Evolutionary conservation across 2,329 filamentous ascomycete genomes (phyloP).

Genomic region (Pseudopithomyces maydicus): DNA sequence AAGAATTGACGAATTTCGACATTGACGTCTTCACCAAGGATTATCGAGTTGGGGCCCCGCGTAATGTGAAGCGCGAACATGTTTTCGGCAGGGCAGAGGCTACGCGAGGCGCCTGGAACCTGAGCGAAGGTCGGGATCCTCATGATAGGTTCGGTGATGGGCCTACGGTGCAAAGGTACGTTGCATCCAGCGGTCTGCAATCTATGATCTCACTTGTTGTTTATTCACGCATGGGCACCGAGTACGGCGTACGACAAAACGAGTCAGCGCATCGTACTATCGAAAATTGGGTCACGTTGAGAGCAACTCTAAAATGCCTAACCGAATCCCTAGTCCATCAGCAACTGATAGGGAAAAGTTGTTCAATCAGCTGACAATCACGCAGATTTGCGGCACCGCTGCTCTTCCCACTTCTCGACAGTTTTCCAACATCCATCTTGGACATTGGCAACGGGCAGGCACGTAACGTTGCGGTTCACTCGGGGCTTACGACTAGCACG

Average conservation of each 20-base stretch:
- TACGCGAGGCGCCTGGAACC: conserved; percentile 47
- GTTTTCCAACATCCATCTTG: conserved; percentile 77
- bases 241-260: conserved; percentile 5
- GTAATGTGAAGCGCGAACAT: conserved; percentile 35
- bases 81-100: conserved; percentile 48
- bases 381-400: conserved; percentile 59
- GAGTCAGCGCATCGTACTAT: conserved; percentile 1
- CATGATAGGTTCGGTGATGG: conserved; percentile 42
- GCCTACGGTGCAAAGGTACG: conserved; percentile 44
- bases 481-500: conserved; percentile 73
- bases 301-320: neutral
- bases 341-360: neutral
- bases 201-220: conserved; percentile 5
- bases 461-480: conserved; percentile 52
- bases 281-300: neutral
- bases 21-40: conserved; percentile 41
- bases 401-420: conserved; percentile 78
- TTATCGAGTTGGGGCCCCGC: conserved; percentile 24
- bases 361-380: conserved; percentile 16
- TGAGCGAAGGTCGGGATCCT: conserved; percentile 34
- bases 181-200: conserved; percentile 11
- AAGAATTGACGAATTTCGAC: conserved; percentile 33
- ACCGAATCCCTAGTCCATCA: neutral
- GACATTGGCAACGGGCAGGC: conserved; percentile 46
- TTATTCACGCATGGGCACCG: neutral